Conservation (phyloP, 371 early-diverging fungal species). For the Massospora cicadina region DNA sequence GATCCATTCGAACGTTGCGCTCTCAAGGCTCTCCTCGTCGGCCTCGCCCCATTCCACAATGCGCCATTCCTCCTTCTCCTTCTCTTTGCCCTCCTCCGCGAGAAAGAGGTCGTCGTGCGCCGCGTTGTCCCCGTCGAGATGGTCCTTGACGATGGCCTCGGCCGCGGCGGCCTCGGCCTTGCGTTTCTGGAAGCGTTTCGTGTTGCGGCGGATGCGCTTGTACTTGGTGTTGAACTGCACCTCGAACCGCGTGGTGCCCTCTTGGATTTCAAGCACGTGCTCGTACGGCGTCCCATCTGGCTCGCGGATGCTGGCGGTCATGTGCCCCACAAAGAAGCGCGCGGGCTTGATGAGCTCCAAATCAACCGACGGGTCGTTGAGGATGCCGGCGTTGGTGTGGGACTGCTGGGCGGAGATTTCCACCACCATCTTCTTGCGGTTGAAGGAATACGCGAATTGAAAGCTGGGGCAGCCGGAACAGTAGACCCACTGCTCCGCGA, state of each 20-base stretch:
- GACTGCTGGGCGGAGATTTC: constrained; percentile 74
- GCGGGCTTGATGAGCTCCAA: not conserved
- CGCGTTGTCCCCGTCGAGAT: constrained; percentile 27
- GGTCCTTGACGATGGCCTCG: constrained; percentile 47
- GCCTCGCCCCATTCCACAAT: constrained; percentile 68
- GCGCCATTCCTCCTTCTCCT: constrained; percentile 50
- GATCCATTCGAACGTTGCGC: constrained; percentile 88
- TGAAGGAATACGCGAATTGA: constrained; percentile 54
- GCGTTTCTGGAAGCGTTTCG: constrained; percentile 57
- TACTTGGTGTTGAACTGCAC: constrained; percentile 92
- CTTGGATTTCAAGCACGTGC: constrained; percentile 74
- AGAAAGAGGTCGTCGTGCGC: constrained; percentile 29
- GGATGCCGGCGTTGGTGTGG: constrained; percentile 39
- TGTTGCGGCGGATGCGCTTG: constrained; percentile 76
- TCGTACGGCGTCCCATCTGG: constrained; percentile 87
- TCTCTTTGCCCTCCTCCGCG: constrained; percentile 47
- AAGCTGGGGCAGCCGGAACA: constrained; percentile 77
- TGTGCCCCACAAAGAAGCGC: constrained; percentile 42
- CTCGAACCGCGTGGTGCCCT: constrained; percentile 52
- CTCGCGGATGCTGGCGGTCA: constrained; percentile 82
- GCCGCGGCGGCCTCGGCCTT: constrained; percentile 62
- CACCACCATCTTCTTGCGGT: constrained; percentile 84
- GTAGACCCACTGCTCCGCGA: constrained; percentile 89
- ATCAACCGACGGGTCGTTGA: constrained; percentile 7
- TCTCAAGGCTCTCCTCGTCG: constrained; percentile 51